Percentiles rank a stretch among this genome's conserved stretches.
Conservation (phyloP, 192 early-diverging fungal genomes). For the Coemansia sp. region DNA sequence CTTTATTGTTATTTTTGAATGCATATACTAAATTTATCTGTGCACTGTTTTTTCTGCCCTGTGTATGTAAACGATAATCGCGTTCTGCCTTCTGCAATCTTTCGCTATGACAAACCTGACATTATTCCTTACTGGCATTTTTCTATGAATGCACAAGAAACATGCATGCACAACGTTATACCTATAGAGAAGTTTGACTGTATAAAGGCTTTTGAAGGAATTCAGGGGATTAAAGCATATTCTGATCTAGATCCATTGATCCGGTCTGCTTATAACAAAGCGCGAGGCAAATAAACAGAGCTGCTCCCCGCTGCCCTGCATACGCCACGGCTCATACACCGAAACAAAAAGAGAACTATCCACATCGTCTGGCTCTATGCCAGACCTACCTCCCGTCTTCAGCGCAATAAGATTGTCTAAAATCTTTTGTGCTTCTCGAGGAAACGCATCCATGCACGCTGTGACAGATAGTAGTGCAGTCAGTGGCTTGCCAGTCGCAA, state of each 20-base stretch:
- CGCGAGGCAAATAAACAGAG: conserved; percentile 34
- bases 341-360: conserved; percentile 9
- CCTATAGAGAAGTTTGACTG: too few species aligned
- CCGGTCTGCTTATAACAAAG: conserved; percentile 14
- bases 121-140: too few species aligned
- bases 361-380: not conserved
- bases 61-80: too few species aligned
- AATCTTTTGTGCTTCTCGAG: conserved; percentile 23
- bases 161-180: too few species aligned
- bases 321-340: conserved; percentile 33
- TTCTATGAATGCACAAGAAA: too few species aligned
- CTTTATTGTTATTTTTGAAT: too few species aligned
- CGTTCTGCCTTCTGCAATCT: too few species aligned
- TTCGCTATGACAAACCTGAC: too few species aligned
- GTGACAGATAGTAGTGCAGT: conserved; percentile 35
- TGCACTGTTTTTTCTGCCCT: too few species aligned
- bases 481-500: conserved; percentile 22
- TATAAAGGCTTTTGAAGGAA: not conserved
- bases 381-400: not conserved
- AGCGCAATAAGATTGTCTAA: conserved; percentile 7
- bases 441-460: conserved; percentile 26
- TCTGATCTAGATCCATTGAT: not conserved
- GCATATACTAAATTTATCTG: too few species aligned
- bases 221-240: not conserved
- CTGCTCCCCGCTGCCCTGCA: conserved; percentile 20